phyloP scores from a whole-genome alignment of 371 early-diverging fungal species.

The Mortierella polycephala region DNA sequence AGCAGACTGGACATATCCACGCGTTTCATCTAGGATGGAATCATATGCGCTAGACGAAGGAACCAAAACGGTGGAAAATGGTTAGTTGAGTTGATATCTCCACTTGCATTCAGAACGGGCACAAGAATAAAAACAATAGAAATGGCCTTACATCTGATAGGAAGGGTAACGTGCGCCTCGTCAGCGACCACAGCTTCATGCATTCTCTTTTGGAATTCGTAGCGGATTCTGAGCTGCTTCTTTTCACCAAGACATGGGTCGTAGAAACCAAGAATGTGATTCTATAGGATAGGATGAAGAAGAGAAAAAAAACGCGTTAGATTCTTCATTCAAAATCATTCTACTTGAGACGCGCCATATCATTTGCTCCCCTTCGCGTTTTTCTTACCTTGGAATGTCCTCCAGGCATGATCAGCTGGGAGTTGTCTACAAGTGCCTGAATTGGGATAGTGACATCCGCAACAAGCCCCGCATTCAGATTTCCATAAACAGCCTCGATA shows the following conservation, averaged over 20 bases:
- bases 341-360: background rate
- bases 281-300: constrained; percentile 47
- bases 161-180: constrained; percentile 80
- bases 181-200: constrained; percentile 89
- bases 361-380: no score
- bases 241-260: constrained; percentile 93
- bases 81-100: no score
- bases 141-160: constrained; percentile 75
- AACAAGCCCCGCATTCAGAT: constrained; percentile 63
- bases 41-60: no score
- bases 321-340: no score
- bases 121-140: no score
- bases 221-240: constrained; percentile 85
- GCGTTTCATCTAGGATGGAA: no score
- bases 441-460: constrained; percentile 91
- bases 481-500: constrained; percentile 89
- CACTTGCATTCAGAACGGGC: no score
- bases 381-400: constrained; percentile 80
- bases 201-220: constrained; percentile 83
- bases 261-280: constrained; percentile 92
- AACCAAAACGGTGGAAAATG: no score
- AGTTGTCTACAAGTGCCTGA: constrained; percentile 84
- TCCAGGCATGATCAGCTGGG: constrained; percentile 88
- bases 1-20: no score
- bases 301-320: background rate